Evolutionary conservation across 495 filamentous ascomycete genomes (phyloP).

Genomic region (Aspergillus kassunensis): DNA sequence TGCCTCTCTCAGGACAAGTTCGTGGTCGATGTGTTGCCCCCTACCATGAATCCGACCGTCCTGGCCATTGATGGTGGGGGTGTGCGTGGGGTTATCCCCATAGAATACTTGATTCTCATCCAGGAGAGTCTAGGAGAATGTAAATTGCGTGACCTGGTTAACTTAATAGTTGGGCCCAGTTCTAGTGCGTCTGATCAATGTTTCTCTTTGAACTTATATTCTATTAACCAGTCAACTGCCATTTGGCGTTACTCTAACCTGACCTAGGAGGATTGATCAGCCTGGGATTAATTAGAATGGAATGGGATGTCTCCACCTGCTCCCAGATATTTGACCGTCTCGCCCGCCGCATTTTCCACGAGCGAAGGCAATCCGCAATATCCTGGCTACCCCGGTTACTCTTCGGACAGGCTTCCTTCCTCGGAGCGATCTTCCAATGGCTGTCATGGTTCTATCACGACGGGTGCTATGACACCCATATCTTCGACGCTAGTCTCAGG

Average conservation of each 20-base stretch:
- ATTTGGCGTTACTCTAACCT: not conserved
- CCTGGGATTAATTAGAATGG: conserved; percentile 23
- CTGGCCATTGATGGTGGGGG: conserved; percentile 35
- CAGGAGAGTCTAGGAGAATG: conserved; percentile 24
- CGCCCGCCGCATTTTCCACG: conserved; percentile 22
- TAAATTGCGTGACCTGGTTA: conserved; percentile 25
- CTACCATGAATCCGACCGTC: conserved; percentile 28
- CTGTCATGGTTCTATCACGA: conserved; percentile 26
- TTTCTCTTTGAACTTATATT: not conserved
- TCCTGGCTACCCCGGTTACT: conserved; percentile 9
- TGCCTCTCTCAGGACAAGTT: conserved; percentile 14
- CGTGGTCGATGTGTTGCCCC: conserved; percentile 25
- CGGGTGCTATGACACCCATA: conserved; percentile 23
- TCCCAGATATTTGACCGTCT: conserved; percentile 23
- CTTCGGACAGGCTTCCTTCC: conserved; percentile 10
- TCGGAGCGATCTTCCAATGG: conserved; percentile 16
- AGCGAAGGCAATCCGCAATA: conserved; percentile 11
- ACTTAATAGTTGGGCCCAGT: conserved; percentile 33
- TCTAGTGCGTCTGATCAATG: conserved; percentile 20
- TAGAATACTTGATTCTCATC: conserved; percentile 31
- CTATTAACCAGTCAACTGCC: no score
- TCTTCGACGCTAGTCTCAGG: conserved; percentile 25
- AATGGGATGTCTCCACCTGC: conserved; percentile 20
- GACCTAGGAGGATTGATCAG: conserved; percentile 28
- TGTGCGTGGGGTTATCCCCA: conserved; percentile 28